Evolutionary conservation across 2,329 filamentous ascomycete species (phyloP), one percentile per base, ranked within the genome.

Genomic region (Fusarium papillatum): DNA sequence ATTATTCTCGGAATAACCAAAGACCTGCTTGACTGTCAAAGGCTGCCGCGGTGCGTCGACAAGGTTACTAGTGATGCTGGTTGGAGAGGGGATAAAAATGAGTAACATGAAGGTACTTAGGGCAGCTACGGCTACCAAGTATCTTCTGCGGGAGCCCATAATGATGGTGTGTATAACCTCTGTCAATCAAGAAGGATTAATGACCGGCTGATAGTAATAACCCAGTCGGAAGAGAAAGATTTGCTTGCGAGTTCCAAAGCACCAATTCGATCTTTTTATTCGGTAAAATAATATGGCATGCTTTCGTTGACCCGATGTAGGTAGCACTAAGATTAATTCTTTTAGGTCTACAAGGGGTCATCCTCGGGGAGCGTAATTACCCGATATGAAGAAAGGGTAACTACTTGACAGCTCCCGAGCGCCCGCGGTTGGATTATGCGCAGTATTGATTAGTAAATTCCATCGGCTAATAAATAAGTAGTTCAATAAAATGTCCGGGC

Each of bases 231-330:
- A 50, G 46, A 50, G 46, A 50, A 50, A 50, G 46, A 50, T 50
- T 13, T 29, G 29, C 29, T 29, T 29, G 29, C 29, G 8, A 29
- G 29, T 29, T 29, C 29, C 29, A 29, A 29, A 29, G 29, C 29
- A 29, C 48, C 26, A 55, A 64, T 80, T 5, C 43, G 78, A 26
- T 72, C 85, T 90, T 14, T 86, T 84, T 1, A 85, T 88, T 4
- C 78, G 76, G 7, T 76, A 81, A 13, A 90, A 41, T 9, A 7
- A 41, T 41, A 41, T 41, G 38, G 38, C 88, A 1, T 86, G 86
- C 3, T 71, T 85, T 22, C 90, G 90, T 29, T 29, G 29, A 29
- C 29, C 29, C 29, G 29, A 29, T 29, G 29, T 29, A 29, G 29
- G 29, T 29, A 29, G 29, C 29, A 29, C 29, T 29, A 29, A 26